Conservation (phyloP, 768 basidiomycete species). For the Phylloporus sp. region DNA sequence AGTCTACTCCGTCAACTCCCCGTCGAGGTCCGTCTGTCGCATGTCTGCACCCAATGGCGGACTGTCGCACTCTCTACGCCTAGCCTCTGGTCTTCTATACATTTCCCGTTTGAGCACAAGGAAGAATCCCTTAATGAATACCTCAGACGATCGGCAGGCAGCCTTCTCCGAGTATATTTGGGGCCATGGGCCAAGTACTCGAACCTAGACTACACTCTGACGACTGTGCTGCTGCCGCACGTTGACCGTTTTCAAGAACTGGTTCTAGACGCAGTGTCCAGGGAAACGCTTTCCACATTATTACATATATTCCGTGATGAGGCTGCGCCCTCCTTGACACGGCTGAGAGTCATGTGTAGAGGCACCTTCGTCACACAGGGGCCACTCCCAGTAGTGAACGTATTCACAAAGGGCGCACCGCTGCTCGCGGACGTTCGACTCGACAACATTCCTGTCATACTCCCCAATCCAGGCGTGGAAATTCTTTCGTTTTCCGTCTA, state of each 20-base stretch:
- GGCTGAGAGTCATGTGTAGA: conserved; percentile 28
- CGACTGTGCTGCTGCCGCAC: conserved; percentile 28
- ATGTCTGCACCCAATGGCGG: conserved; percentile 34
- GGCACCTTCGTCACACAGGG: conserved; percentile 28
- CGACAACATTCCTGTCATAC: conserved; percentile 28
- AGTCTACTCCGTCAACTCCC: conserved; percentile 32
- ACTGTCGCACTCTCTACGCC: conserved; percentile 32
- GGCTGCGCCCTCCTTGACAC: conserved; percentile 25
- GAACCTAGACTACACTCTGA: conserved; percentile 23
- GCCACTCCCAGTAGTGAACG: conserved; percentile 17
- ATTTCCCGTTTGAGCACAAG: conserved; percentile 28
- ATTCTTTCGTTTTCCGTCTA: conserved; percentile 32
- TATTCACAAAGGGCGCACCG: conserved; percentile 33
- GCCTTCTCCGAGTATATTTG: conserved; percentile 31
- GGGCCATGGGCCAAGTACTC: conserved; percentile 32
- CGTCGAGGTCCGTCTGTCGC: conserved; percentile 32
- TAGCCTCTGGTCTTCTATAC: conserved; percentile 34
- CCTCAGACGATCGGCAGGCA: conserved; percentile 29
- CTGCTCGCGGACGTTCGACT: conserved; percentile 31
- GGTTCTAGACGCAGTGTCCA: conserved; percentile 29
- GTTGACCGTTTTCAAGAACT: conserved; percentile 27
- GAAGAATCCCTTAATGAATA: conserved; percentile 31
- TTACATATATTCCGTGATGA: conserved; percentile 23
- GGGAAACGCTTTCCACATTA: conserved; percentile 26
- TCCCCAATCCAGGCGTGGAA: conserved; percentile 19